phyloP scores from a whole-genome alignment of 192 early-diverging fungal species.

The Borealophlyctis nickersoniae region DNA sequence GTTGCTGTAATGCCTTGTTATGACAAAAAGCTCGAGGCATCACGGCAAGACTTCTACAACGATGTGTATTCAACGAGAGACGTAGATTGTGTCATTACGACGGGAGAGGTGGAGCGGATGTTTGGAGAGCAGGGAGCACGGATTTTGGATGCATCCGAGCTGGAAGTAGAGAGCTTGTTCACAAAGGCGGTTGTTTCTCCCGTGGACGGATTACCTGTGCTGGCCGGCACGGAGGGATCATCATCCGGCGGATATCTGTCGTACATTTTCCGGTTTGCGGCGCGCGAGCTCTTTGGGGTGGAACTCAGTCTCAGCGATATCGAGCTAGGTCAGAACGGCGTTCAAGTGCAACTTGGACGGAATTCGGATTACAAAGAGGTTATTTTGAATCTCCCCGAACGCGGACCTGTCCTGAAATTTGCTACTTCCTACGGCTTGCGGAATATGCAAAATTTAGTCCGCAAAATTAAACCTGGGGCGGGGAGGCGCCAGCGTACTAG shows the following conservation, averaged over 20 bases:
- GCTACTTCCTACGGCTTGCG: slow-evolving; percentile 91
- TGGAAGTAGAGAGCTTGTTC: slow-evolving; percentile 48
- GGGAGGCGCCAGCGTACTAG: background rate
- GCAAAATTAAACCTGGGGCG: slow-evolving; percentile 76
- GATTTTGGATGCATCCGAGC: slow-evolving; percentile 48
- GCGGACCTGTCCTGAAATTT: slow-evolving; percentile 62
- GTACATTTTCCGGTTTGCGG: slow-evolving; percentile 83
- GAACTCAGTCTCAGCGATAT: slow-evolving; percentile 55
- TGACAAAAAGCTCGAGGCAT: slow-evolving; percentile 98
- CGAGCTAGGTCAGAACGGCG: slow-evolving; percentile 40
- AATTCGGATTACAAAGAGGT: slow-evolving; percentile 78
- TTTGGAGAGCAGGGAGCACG: slow-evolving; percentile 58
- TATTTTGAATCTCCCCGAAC: slow-evolving; percentile 32
- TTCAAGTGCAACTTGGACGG: slow-evolving; percentile 69
- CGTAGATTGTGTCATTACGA: slow-evolving; percentile 95
- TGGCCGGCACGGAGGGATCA: slow-evolving; percentile 71
- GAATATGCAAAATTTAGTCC: slow-evolving; percentile 95
- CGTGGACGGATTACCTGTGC: slow-evolving; percentile 13
- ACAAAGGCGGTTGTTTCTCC: slow-evolving; percentile 16
- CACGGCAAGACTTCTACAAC: slow-evolving; percentile 84
- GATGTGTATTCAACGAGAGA: slow-evolving; percentile 81
- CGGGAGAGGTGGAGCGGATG: slow-evolving; percentile 88
- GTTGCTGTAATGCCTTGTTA: slow-evolving; percentile 97
- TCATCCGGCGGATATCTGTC: slow-evolving; percentile 90
- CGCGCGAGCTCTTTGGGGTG: slow-evolving; percentile 71